A percentile compares a stretch with the other conserved stretches of the same genome.
These are phyloP conservation scores for Claviceps citrina DNA, from an alignment of 2,329 filamentous ascomycete genomes.

Conservation along the genomic window DNA sequence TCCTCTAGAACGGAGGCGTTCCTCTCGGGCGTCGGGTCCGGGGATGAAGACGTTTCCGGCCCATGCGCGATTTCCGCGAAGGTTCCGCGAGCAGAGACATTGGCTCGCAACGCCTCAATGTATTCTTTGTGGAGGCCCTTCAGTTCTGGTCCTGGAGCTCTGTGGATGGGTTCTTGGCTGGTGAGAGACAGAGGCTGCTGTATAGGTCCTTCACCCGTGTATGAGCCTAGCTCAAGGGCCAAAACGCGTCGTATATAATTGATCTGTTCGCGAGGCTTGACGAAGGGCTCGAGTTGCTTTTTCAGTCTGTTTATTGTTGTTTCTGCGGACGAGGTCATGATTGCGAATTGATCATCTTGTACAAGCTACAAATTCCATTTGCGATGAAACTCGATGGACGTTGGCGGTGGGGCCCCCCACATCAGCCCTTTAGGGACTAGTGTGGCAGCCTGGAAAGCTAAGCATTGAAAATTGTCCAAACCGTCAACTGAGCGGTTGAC, in stretches of 20 bases:
- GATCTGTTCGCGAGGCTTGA: slow-evolving; percentile 42
- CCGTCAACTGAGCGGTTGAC: not conserved
- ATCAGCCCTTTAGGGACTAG: slow-evolving; percentile 3
- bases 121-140: slow-evolving; percentile 39
- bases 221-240: slow-evolving; percentile 36
- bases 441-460: slow-evolving; percentile 10
- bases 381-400: too few species aligned
- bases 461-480: slow-evolving; percentile 22
- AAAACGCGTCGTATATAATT: slow-evolving; percentile 40
- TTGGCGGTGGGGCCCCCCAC: not conserved
- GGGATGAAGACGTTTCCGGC: not conserved
- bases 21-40: slow-evolving; percentile 6
- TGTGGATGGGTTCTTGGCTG: slow-evolving; percentile 22
- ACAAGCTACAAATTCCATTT: not conserved
- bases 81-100: slow-evolving; percentile 34
- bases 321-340: slow-evolving; percentile 20
- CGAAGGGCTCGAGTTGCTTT: slow-evolving; percentile 32
- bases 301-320: slow-evolving; percentile 21
- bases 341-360: not conserved
- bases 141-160: slow-evolving; percentile 22
- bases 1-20: slow-evolving; percentile 25
- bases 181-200: slow-evolving; percentile 34
- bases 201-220: slow-evolving; percentile 27
- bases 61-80: slow-evolving; percentile 25
- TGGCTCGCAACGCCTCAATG: slow-evolving; percentile 35